Conservation (phyloP, 768 basidiomycete genomes). For the Russula compacta region DNA sequence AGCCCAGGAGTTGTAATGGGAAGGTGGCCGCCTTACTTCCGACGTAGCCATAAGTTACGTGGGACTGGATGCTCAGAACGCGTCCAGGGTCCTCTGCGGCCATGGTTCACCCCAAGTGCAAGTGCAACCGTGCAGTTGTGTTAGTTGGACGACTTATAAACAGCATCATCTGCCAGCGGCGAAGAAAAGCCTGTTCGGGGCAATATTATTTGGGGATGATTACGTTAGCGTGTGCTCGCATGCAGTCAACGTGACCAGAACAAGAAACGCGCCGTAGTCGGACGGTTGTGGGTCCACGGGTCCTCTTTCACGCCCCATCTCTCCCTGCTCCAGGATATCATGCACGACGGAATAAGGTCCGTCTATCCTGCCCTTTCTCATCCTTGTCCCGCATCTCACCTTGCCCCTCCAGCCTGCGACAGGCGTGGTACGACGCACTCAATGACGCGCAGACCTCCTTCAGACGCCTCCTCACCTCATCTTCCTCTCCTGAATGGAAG, state of each 20-base stretch:
- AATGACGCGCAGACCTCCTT: constrained; percentile 69
- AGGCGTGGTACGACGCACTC: constrained; percentile 75
- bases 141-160: background rate
- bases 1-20: constrained; percentile 79
- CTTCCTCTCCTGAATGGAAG: constrained; percentile 71
- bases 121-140: background rate
- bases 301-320: background rate
- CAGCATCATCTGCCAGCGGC: too few relatives aligned
- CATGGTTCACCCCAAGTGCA: background rate
- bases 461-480: constrained; percentile 64
- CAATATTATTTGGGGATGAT: too few relatives aligned
- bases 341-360: constrained; percentile 48
- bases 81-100: constrained; percentile 32
- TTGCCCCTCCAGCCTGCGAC: constrained; percentile 49
- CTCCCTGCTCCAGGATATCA: background rate
- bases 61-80: constrained; percentile 85
- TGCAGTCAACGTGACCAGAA: constrained; percentile 13
- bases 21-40: constrained; percentile 77
- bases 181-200: background rate
- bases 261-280: constrained; percentile 2
- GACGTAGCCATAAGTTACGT: constrained; percentile 90
- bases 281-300: background rate
- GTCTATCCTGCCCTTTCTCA: constrained; percentile 23
- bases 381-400: background rate
- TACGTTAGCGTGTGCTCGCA: too few relatives aligned